phyloP scores from a whole-genome alignment of 176 grass and related monocot genomes.

The Hordeum vulgare region DNA sequence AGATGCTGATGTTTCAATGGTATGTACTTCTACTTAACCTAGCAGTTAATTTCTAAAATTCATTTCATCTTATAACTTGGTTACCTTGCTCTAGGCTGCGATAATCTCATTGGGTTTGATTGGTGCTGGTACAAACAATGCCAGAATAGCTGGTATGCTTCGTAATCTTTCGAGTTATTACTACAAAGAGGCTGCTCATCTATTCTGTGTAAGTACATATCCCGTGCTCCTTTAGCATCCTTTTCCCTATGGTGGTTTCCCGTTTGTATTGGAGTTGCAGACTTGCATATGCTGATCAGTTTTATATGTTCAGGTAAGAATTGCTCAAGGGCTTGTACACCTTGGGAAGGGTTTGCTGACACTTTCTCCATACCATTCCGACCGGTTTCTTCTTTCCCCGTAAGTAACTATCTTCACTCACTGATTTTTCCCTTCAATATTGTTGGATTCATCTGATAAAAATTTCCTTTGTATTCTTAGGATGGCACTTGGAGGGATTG shows the following conservation, averaged over 20 bases:
- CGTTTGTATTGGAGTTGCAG: neutral
- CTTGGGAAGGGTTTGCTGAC: constrained; percentile 96
- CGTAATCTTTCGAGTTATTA: constrained; percentile 99
- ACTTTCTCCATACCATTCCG: constrained; percentile 95
- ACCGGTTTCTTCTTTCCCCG: constrained; percentile 93
- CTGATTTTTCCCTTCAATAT: neutral
- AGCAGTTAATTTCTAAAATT: neutral
- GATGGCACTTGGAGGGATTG: constrained; percentile 87
- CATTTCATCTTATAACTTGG: neutral
- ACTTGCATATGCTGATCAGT: neutral
- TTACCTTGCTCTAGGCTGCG: constrained; percentile 48
- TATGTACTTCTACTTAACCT: constrained; percentile 10
- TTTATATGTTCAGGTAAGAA: constrained; percentile 67
- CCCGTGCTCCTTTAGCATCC: neutral
- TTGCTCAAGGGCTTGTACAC: constrained; percentile 98
- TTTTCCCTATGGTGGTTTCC: neutral
- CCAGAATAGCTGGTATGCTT: constrained; percentile 98
- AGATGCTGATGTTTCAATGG: constrained; percentile 95
- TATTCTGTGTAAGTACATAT: constrained; percentile 84
- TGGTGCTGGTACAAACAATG: constrained; percentile 97
- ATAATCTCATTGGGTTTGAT: constrained; percentile 92
- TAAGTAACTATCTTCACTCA: constrained; percentile 30
- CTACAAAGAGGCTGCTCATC: constrained; percentile 96
- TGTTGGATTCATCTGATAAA: neutral
- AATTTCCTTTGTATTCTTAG: constrained; percentile 27